A percentile compares a stretch with the other conserved stretches of the same genome.
Conservation (phyloP, 139 green algal species). For the Chlamydomonas sp. region DNA sequence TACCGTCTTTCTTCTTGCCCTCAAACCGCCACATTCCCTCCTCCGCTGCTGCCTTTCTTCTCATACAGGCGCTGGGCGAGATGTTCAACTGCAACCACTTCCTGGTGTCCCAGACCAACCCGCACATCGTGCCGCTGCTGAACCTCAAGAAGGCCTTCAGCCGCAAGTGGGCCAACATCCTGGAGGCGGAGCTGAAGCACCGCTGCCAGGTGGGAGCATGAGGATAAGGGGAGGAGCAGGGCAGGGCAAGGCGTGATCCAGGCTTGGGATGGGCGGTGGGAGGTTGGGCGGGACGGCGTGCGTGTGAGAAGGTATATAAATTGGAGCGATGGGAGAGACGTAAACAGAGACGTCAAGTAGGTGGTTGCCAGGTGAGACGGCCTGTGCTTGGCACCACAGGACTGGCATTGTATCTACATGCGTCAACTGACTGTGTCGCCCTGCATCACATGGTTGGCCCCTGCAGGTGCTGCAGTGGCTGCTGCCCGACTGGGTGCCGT, state of each 20-base stretch:
- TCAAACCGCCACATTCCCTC: neutral
- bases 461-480: slow-evolving; percentile 79
- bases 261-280: too few species aligned
- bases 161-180: slow-evolving; percentile 69
- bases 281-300: too few species aligned
- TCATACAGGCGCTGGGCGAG: slow-evolving; percentile 78
- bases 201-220: slow-evolving; percentile 52
- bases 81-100: slow-evolving; percentile 98
- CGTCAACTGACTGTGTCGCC: too few species aligned
- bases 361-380: too few species aligned
- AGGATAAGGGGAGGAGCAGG: neutral
- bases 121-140: slow-evolving; percentile 89
- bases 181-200: slow-evolving; percentile 92
- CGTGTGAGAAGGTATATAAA: too few species aligned
- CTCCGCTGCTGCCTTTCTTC: slow-evolving; percentile 26
- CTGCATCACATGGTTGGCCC: neutral
- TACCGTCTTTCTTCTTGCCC: too few species aligned
- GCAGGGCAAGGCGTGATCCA: neutral
- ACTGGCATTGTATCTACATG: too few species aligned
- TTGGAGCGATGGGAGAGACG: too few species aligned
- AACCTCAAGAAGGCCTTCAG: slow-evolving; percentile 80
- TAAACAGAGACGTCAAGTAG: too few species aligned
- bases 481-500: slow-evolving; percentile 72
- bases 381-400: too few species aligned
- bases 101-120: slow-evolving; percentile 91